Base-by-base conservation (phyloP, 495 filamentous ascomycete species). In the Clavariopsis aquatica region DNA sequence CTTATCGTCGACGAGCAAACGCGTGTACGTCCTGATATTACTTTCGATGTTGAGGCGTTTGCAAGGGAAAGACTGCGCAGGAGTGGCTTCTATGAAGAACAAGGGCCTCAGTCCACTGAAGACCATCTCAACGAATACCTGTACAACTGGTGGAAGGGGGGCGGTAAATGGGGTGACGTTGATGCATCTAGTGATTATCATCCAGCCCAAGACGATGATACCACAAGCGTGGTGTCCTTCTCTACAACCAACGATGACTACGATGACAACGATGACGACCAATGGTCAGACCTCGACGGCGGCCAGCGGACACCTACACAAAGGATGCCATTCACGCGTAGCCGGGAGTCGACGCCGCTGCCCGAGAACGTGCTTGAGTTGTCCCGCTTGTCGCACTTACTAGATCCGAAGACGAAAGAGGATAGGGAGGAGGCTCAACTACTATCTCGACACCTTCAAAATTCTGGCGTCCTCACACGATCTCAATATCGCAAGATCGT, bases 241-340 rank as follows among this genome's bases (percentile, higher is more conserved):
- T 79, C 81, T 5, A 81, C 81, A 26, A 78, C 77, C 46, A 75
- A 70, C 49, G 77, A 70, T 1, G 75, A n/a, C n/a, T n/a, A n/a
- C n/a, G n/a, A n/a, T n/a, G n/a, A n/a, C 46, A 75, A 70, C 49
- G 77, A 70, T 1, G 75, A 78, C 17, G 49, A 57, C 23, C 82
- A 83, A 71, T 65, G 66, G 29, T 77, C 75, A 15, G 73, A 81
- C 27, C 73, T 79, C 49, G 76, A 79, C 24, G 77, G 77, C 64
- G 89, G 91, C 26, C 87, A 87, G 52, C 83, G 86, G 49, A 96
- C 92, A 26, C 94, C 92, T 0, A 97, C 93, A 0, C 82, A 65
- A 45, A n/a, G 27, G 6, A 24, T 63, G 0, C 67, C 79, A 26
- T 81, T 81, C 22, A 1, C 10, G 28, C 58, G 36, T 38, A 65